phyloP scores from a whole-genome alignment of 1,284 basidiomycete species.

The Papiliotrema laurentii region DNA sequence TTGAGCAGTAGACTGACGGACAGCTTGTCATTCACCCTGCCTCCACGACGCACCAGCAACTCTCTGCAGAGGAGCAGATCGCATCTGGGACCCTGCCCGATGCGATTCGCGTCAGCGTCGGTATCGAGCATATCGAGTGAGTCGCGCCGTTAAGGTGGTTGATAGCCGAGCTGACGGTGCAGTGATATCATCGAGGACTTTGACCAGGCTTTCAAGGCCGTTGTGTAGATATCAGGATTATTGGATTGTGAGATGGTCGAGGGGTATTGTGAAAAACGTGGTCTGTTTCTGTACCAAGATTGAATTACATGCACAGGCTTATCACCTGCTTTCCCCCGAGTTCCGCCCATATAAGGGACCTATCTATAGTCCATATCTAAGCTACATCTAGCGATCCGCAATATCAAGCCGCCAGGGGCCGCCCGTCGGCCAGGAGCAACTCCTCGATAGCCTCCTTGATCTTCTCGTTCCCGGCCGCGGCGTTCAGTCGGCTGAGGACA shows the following conservation, averaged over 20 bases:
- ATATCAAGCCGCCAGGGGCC: too few species aligned
- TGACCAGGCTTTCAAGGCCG: constrained; percentile 55
- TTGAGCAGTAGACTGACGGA: not conserved
- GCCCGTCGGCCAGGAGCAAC: constrained; percentile 1
- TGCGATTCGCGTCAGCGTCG: constrained; percentile 69
- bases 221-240: too few species aligned
- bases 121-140: constrained; percentile 71
- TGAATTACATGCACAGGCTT: too few species aligned
- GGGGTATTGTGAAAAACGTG: too few species aligned
- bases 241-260: too few species aligned
- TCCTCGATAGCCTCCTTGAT: constrained; percentile 1
- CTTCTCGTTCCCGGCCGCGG: not conserved
- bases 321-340: too few species aligned
- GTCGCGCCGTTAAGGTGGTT: not conserved
- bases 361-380: too few species aligned
- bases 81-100: constrained; percentile 72
- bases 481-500: not conserved
- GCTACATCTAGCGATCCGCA: too few species aligned
- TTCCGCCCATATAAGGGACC: too few species aligned
- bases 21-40: constrained; percentile 72
- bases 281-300: too few species aligned
- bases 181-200: constrained; percentile 80
- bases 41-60: constrained; percentile 61
- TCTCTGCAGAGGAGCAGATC: constrained; percentile 59
- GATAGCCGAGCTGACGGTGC: not conserved